Percentiles rank a stretch among this genome's conserved stretches.
Conservation (phyloP, 2,329 filamentous ascomycete genomes). For the Talaromyces sp. region DNA sequence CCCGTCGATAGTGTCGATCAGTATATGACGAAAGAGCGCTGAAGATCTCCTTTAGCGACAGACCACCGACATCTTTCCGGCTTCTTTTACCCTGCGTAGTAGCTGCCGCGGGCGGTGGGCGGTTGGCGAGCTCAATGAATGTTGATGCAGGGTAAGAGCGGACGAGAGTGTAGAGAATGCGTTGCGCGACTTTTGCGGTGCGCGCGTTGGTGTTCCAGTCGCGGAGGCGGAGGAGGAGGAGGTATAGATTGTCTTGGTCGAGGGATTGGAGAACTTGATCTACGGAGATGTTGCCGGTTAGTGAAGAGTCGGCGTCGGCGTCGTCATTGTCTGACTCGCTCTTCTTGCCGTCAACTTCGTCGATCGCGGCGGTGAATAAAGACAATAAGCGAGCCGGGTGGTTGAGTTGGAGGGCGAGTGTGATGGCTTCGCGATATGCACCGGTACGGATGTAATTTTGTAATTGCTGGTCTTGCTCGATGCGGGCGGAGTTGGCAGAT, state of each 20-base stretch:
- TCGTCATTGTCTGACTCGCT: slow-evolving; percentile 31
- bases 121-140: slow-evolving; percentile 63
- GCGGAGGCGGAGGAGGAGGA: slow-evolving; percentile 72
- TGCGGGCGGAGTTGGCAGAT: slow-evolving; percentile 69
- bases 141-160: slow-evolving; percentile 74
- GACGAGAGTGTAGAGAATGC: slow-evolving; percentile 74
- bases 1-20: slow-evolving; percentile 82
- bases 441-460: slow-evolving; percentile 87
- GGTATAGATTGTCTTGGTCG: slow-evolving; percentile 79
- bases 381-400: slow-evolving; percentile 82
- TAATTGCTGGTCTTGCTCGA: slow-evolving; percentile 91
- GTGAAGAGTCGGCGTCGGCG: slow-evolving; percentile 27
- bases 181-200: slow-evolving; percentile 79
- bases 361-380: slow-evolving; percentile 77
- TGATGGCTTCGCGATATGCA: slow-evolving; percentile 89
- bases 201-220: slow-evolving; percentile 98
- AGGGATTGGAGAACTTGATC: slow-evolving; percentile 78
- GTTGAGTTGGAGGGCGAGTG: slow-evolving; percentile 85
- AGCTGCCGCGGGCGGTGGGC: slow-evolving; percentile 15
- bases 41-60: slow-evolving; percentile 75
- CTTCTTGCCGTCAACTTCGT: slow-evolving; percentile 61
- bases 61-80: slow-evolving; percentile 32
- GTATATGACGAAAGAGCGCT: slow-evolving; percentile 88
- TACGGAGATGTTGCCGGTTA: slow-evolving; percentile 55
- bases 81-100: slow-evolving; percentile 16